phyloP scores from a whole-genome alignment of 352 stramenopile genomes.

The Pilasporangium apinafurcum region DNA sequence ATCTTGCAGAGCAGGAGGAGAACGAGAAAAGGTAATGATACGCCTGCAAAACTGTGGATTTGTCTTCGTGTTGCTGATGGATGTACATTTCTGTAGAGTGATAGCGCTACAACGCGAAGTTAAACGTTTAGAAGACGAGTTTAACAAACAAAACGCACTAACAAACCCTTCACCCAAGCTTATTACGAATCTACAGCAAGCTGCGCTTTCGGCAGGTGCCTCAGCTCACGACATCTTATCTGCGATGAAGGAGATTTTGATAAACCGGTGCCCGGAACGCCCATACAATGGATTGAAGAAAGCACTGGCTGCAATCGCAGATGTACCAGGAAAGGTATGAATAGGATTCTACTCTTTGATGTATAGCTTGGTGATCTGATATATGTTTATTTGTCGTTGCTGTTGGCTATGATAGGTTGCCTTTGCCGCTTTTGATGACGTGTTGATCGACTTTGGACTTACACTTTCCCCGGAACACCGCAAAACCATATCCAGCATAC shows the following conservation, averaged over 20 bases:
- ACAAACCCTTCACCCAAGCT: constrained; percentile 10
- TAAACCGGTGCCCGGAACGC: constrained; percentile 37
- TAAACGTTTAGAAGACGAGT: constrained; percentile 15
- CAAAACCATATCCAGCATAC: constrained; percentile 29
- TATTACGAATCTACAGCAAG: constrained; percentile 45
- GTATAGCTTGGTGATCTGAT: not conserved
- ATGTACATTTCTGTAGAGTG: constrained; percentile 23
- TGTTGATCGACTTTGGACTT: constrained; percentile 62
- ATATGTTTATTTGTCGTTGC: not conserved
- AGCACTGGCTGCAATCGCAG: constrained; percentile 53
- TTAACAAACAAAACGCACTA: constrained; percentile 3
- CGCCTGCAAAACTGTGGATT: too few relatives aligned
- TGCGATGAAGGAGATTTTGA: constrained; percentile 64
- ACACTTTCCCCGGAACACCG: constrained; percentile 28
- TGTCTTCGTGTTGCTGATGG: too few relatives aligned
- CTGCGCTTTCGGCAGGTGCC: constrained; percentile 26
- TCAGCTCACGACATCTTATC: constrained; percentile 59
- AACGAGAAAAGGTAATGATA: constrained; percentile 38
- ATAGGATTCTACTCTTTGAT: not conserved
- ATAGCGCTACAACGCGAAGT: constrained; percentile 19
- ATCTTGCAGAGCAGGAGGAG: constrained; percentile 30
- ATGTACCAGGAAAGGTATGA: constrained; percentile 61
- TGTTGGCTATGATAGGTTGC: constrained; percentile 29
- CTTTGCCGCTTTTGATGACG: constrained; percentile 62
- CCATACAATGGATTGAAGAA: constrained; percentile 83